A percentile compares a stretch with the other conserved stretches of the same genome.
Evolutionary conservation across 1,284 basidiomycete genomes (phyloP).

Genomic region (Gastroboletus turbinatus): DNA sequence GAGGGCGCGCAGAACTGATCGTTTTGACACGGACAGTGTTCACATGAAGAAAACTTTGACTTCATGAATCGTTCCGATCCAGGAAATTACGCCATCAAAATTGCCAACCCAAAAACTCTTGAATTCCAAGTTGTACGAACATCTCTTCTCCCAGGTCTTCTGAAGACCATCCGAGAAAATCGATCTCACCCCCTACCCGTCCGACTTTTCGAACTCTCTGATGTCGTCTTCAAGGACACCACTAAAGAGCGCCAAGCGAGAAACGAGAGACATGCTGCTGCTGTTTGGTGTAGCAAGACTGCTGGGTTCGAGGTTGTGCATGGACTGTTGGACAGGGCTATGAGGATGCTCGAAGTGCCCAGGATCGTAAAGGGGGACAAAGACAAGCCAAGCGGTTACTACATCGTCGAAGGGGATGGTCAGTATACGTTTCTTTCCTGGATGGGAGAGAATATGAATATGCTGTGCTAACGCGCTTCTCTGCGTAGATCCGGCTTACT

Average conservation of each 20-base stretch:
- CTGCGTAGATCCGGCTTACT: slow-evolving; percentile 80
- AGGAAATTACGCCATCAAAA: slow-evolving; percentile 79
- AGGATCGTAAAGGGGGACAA: slow-evolving; percentile 62
- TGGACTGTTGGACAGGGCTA: slow-evolving; percentile 89
- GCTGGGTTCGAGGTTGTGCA: slow-evolving; percentile 98
- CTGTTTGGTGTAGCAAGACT: slow-evolving; percentile 93
- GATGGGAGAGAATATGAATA: background rate
- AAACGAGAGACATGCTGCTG: slow-evolving; percentile 87
- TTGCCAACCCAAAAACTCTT: slow-evolving; percentile 95
- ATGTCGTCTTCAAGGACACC: slow-evolving; percentile 88
- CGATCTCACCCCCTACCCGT: slow-evolving; percentile 91
- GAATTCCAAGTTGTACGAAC: slow-evolving; percentile 99
- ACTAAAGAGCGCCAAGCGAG: slow-evolving; percentile 79
- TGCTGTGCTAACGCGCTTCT: slow-evolving; percentile 3
- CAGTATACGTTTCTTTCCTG: slow-evolving; percentile 23
- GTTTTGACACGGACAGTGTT: slow-evolving; percentile 61
- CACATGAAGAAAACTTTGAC: slow-evolving; percentile 96
- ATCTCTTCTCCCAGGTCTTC: slow-evolving; percentile 89
- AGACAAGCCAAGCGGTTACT: slow-evolving; percentile 78
- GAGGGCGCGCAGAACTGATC: background rate
- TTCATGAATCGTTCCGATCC: slow-evolving; percentile 89
- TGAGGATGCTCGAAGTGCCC: slow-evolving; percentile 93
- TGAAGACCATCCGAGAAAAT: slow-evolving; percentile 98
- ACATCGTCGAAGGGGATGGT: slow-evolving; percentile 86
- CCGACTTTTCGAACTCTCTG: slow-evolving; percentile 91